These are phyloP conservation scores for Penicillium canescens DNA, from an alignment of 495 filamentous ascomycete species.

Conservation along the genomic window DNA sequence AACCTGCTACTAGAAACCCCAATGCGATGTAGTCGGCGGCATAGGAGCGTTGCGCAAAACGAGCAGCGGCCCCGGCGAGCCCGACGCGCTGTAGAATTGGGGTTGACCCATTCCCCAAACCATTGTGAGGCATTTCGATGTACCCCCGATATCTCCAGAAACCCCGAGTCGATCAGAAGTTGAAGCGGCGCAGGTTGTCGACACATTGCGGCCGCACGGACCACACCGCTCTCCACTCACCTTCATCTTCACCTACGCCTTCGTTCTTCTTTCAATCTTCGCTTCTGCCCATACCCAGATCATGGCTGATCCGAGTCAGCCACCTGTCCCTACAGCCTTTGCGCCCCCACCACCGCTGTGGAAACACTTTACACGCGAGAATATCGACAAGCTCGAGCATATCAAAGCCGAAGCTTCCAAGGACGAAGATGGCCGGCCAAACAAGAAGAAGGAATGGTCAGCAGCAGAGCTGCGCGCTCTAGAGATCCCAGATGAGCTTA, in stretches of 20 bases:
- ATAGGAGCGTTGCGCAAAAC: conserved; percentile 68
- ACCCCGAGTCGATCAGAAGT: neutral
- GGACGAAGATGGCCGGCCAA: conserved; percentile 34
- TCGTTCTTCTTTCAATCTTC: neutral
- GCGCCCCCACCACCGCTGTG: conserved; percentile 90
- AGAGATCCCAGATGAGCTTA: conserved; percentile 68
- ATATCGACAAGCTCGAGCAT: conserved; percentile 65
- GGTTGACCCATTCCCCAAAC: conserved; percentile 27
- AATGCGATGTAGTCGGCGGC: conserved; percentile 85
- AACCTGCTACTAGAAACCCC: conserved; percentile 62
- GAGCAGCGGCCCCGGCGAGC: conserved; percentile 38
- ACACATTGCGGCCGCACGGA: conserved; percentile 11
- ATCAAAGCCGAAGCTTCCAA: conserved; percentile 47
- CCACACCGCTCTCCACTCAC: conserved; percentile 1
- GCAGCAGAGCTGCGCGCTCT: conserved; percentile 54
- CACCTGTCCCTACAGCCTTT: conserved; percentile 60
- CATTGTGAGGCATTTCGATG: conserved; percentile 32
- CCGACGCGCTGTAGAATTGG: conserved; percentile 31
- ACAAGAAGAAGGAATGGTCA: conserved; percentile 35
- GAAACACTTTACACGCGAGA: conserved; percentile 80
- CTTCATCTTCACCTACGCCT: neutral
- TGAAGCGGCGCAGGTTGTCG: neutral
- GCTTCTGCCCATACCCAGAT: neutral
- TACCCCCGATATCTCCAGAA: neutral
- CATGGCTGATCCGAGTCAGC: conserved; percentile 54